phyloP scores from a whole-genome alignment of 2,329 filamentous ascomycete genomes.

The Cladosporium sp. region DNA sequence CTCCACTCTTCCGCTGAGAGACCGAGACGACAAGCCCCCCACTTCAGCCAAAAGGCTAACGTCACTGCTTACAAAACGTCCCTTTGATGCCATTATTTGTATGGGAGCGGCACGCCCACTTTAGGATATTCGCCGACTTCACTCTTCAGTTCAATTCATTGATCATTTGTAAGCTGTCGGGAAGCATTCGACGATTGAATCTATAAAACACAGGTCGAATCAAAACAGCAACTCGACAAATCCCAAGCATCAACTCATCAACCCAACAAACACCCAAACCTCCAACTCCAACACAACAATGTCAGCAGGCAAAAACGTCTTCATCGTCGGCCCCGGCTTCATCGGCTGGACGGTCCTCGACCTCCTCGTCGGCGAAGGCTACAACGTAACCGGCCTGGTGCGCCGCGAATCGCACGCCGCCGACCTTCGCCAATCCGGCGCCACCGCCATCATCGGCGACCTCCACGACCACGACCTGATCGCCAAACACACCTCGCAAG shows the following conservation, averaged over 20 bases:
- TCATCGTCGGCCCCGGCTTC: slow-evolving; percentile 45
- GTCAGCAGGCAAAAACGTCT: slow-evolving; percentile 31
- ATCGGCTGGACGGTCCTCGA: slow-evolving; percentile 48
- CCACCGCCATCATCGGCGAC: slow-evolving; percentile 37
- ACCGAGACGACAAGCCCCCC: too few relatives aligned
- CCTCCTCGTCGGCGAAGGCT: slow-evolving; percentile 39
- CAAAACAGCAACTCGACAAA: not conserved
- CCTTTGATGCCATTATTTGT: not conserved
- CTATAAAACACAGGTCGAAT: not conserved
- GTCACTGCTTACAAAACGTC: slow-evolving; percentile 3
- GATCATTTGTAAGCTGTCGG: not conserved
- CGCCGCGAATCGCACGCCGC: slow-evolving; percentile 36
- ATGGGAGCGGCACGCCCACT: not conserved
- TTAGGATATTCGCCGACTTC: not conserved
- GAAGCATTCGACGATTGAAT: too few relatives aligned
- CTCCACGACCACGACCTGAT: slow-evolving; percentile 40
- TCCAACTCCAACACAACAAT: slow-evolving; percentile 1
- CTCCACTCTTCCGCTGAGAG: too few relatives aligned
- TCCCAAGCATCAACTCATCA: not conserved
- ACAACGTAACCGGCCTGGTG: slow-evolving; percentile 41
- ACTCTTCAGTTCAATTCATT: not conserved
- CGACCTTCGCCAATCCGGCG: slow-evolving; percentile 35
- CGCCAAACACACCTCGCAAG: slow-evolving; percentile 32
- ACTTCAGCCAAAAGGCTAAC: not conserved
- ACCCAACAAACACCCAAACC: not conserved